These are phyloP conservation scores for Vachellia collinsii DNA, from an alignment of 306 rosid species.

Conservation along the genomic window DNA sequence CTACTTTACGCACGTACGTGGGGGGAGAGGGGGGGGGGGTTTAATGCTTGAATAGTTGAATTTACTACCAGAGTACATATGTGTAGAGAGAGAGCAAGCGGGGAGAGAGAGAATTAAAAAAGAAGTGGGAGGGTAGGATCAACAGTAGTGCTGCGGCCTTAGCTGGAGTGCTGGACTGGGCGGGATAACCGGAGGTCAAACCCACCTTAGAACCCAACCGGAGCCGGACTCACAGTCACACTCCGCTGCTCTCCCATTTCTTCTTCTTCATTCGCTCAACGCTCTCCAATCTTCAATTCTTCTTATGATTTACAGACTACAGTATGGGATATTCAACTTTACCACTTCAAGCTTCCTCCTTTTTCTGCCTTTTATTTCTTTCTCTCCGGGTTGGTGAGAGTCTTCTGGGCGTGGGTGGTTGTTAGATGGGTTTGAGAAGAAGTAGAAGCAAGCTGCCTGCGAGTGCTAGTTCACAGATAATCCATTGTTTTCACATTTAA, in stretches of 20 bases:
- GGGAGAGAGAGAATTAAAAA: background rate
- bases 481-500: background rate
- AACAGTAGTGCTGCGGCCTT: conserved; percentile 25
- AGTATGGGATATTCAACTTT: conserved; percentile 2
- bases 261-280: background rate
- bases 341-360: background rate
- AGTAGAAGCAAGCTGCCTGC: background rate
- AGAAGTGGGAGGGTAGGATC: background rate
- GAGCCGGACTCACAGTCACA: conserved; percentile 45
- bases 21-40: background rate
- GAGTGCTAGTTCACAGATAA: conserved; percentile 18
- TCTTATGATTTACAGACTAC: background rate
- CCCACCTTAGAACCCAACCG: conserved; percentile 34
- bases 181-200: conserved; percentile 62
- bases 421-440: background rate
- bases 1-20: too few species aligned
- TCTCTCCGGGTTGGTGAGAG: background rate
- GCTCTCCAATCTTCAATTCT: background rate
- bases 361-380: background rate
- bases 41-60: background rate
- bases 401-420: background rate
- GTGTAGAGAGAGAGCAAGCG: too few species aligned
- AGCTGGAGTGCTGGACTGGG: conserved; percentile 63
- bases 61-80: background rate
- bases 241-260: conserved; percentile 3